Evolutionary conservation across 176 grass and related monocot species (phyloP).

Genomic region (Oryza australiensis): DNA sequence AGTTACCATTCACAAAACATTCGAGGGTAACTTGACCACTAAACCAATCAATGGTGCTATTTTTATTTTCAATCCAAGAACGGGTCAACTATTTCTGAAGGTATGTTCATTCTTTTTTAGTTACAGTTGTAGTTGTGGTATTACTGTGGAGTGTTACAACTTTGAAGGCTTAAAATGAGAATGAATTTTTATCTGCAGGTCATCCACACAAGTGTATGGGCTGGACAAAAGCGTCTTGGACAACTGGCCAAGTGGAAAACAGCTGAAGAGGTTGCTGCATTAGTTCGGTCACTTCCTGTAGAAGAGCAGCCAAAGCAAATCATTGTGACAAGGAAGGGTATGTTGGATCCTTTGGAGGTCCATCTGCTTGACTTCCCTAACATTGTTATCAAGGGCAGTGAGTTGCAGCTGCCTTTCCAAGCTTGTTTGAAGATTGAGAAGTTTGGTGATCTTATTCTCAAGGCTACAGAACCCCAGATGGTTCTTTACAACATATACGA

Average conservation of each 20-base stretch:
- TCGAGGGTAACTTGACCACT: slow-evolving; percentile 97
- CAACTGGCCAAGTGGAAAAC: slow-evolving; percentile 99
- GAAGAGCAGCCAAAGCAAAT: slow-evolving; percentile 99
- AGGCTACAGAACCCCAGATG: slow-evolving; percentile 98
- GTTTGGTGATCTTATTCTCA: slow-evolving; percentile 96
- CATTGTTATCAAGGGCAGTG: slow-evolving; percentile 97
- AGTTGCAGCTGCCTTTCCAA: slow-evolving; percentile 96
- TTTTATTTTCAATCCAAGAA: slow-evolving; percentile 98
- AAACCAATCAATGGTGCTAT: slow-evolving; percentile 99
- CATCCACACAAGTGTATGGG: slow-evolving; percentile 99
- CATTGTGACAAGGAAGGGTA: slow-evolving; percentile 94
- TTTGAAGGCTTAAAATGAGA: not conserved
- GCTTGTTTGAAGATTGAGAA: slow-evolving; percentile 99
- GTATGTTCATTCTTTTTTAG: slow-evolving; percentile 40
- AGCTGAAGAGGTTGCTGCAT: slow-evolving; percentile 97
- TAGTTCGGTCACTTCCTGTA: slow-evolving; percentile 88
- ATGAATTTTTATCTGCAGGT: slow-evolving; percentile 54
- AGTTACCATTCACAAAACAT: slow-evolving; percentile 98
- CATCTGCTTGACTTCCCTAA: slow-evolving; percentile 98
- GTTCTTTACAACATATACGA: slow-evolving; percentile 98
- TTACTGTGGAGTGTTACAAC: not conserved
- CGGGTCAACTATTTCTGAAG: slow-evolving; percentile 95
- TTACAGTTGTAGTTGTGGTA: not conserved
- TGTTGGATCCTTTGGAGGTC: slow-evolving; percentile 97
- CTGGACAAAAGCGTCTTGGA: slow-evolving; percentile 95